Evolutionary conservation across 805 yeast genomes (phyloP), one percentile per base, ranked within the genome.

Genomic region (Barnettozyma sp.): DNA sequence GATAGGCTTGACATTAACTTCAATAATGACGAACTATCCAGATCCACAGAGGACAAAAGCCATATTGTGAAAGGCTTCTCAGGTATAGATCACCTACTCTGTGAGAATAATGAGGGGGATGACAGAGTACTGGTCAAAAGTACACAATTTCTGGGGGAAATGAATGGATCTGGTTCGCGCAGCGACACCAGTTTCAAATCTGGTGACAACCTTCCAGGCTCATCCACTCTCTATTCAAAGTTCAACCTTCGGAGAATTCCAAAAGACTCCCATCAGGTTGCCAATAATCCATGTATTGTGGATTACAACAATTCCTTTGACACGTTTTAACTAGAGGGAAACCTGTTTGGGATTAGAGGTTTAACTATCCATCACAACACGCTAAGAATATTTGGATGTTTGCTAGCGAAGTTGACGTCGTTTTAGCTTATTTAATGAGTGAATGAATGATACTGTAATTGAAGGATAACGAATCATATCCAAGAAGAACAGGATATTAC

Each of bases 171-270:
- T n/a, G n/a, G n/a, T n/a, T n/a, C n/a, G n/a, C n/a, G n/a, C n/a
- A n/a, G n/a, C 15, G 15, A 13, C 8, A 31, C 26, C n/a, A 15
- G 12, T 13, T 16, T 26, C 6, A 27, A 15, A 4, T 11, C 23
- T 19, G n/a, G n/a, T n/a, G 24, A 26, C 13, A 12, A 13, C 14
- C 12, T 17, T 26, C 36, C 27, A 8, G 40, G 30, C 19, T 29
- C 39, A 14, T 26, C 21, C 3, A 38, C 32, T 7, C 26, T 43
- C 9, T 43, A 41, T 14, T 43, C 47, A 22, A 43, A 39, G 15
- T 43, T 24, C 30, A 43, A 41, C 29, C 22, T 43, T 17, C 38
- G 40, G 9, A 36, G 38, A 11, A 22, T 39, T 6, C 12, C 28
- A n/a, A 29, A 35, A 3, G 26, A 34, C 6, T 19, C 32, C 5